A percentile compares a stretch with the other conserved stretches of the same genome.
phyloP scores from a whole-genome alignment of 768 basidiomycete genomes.

The Infundibulicybe gibba region DNA sequence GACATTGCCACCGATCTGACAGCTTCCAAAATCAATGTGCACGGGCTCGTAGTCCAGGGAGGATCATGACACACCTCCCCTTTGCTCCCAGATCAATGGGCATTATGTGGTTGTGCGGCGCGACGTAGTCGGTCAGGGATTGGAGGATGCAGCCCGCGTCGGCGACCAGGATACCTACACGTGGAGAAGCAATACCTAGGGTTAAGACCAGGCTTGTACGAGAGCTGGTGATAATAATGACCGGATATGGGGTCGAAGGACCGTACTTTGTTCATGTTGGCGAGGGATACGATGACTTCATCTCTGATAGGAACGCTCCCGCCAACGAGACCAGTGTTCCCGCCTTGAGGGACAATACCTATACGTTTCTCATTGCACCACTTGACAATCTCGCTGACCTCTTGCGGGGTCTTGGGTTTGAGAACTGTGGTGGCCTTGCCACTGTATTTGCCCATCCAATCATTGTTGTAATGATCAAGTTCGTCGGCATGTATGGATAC shows the following conservation, averaged over 20 bases:
- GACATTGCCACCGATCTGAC: slow-evolving; percentile 97
- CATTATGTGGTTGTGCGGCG: slow-evolving; percentile 90
- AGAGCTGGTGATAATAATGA: slow-evolving; percentile 25
- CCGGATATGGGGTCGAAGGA: slow-evolving; percentile 84
- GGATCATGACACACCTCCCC: slow-evolving; percentile 63
- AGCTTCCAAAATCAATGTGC: slow-evolving; percentile 40
- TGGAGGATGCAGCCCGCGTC: slow-evolving; percentile 96
- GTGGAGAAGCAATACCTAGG: slow-evolving; percentile 5
- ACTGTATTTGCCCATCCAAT: slow-evolving; percentile 96
- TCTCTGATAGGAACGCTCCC: slow-evolving; percentile 87
- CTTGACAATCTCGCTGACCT: slow-evolving; percentile 86
- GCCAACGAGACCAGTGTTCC: slow-evolving; percentile 97
- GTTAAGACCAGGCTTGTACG: slow-evolving; percentile 4
- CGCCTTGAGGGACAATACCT: slow-evolving; percentile 95
- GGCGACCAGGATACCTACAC: slow-evolving; percentile 83
- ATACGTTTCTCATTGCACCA: slow-evolving; percentile 82
- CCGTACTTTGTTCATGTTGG: slow-evolving; percentile 79
- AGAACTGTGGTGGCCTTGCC: slow-evolving; percentile 85
- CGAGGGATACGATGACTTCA: slow-evolving; percentile 82
- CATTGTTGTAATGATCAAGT: slow-evolving; percentile 76
- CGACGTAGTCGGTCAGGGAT: slow-evolving; percentile 79
- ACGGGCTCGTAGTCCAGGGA: neutral
- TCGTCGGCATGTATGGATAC: slow-evolving; percentile 50
- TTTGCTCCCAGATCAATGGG: slow-evolving; percentile 95
- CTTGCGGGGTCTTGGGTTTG: slow-evolving; percentile 81